Percentiles rank a stretch among this genome's conserved stretches.
phyloP scores from a whole-genome alignment of 1,284 basidiomycete species.

The Pseudozyma hubeiensis region DNA sequence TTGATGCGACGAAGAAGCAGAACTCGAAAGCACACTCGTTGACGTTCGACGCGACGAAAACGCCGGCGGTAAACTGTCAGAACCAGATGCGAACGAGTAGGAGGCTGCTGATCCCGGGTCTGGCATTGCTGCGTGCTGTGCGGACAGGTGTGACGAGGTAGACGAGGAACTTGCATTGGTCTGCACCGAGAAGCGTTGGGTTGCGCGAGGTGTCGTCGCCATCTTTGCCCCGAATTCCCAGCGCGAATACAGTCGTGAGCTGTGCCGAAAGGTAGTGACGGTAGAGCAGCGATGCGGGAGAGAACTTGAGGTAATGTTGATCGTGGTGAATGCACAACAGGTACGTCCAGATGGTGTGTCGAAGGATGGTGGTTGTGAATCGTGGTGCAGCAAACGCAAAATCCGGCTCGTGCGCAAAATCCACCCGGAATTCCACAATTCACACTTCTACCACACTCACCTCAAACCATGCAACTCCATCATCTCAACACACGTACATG shows the following conservation, averaged over 20 bases:
- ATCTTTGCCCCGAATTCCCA: slow-evolving; percentile 1
- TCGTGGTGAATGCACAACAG: neutral
- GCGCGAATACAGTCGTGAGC: neutral
- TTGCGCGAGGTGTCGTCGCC: slow-evolving; percentile 28
- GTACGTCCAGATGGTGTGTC: neutral
- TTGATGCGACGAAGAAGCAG: slow-evolving; percentile 17
- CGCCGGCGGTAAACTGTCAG: slow-evolving; percentile 13
- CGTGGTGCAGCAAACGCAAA: neutral
- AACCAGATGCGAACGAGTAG: slow-evolving; percentile 18
- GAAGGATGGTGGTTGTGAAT: neutral
- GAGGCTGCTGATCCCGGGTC: slow-evolving; percentile 12
- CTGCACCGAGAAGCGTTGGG: slow-evolving; percentile 43
- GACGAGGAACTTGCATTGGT: slow-evolving; percentile 24
- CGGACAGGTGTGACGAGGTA: slow-evolving; percentile 5
- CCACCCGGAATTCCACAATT: neutral
- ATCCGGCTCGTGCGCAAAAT: slow-evolving; percentile 33
- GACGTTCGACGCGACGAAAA: slow-evolving; percentile 36
- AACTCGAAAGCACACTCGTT: slow-evolving; percentile 1
- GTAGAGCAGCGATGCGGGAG: no score
- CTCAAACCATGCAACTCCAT: no score
- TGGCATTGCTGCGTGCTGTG: neutral
- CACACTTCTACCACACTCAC: no score
- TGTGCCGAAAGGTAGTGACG: no score
- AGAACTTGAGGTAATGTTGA: no score
- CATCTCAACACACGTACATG: no score